Evolutionary conservation across 2,329 filamentous ascomycete genomes (phyloP), one percentile per base, ranked within the genome.

Genomic region (Zarea fungicola): DNA sequence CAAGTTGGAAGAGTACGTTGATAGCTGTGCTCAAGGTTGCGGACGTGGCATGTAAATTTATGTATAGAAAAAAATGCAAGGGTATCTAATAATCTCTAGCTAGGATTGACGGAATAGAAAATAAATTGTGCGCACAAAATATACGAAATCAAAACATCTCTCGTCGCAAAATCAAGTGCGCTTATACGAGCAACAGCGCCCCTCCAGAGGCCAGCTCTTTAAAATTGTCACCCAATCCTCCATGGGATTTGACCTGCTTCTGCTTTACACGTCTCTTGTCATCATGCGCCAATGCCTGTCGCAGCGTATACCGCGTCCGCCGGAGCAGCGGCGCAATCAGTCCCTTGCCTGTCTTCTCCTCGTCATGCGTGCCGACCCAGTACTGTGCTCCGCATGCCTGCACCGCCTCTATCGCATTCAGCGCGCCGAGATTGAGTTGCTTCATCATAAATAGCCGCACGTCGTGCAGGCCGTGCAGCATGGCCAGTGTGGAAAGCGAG

Each of bases 341-440:
- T 0, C 81, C 81, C 1, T 72, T 72, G 1, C 79, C 81, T 46
- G 63, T 73, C 62, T 85, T 85, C 5, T 77, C 66, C 61, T 85
- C 82, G 54, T 84, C 81, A 55, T 86, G 82, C 22, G 83, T 85
- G 0, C 74, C 75, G 16, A 85, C 64, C 83, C 82, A 86, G 56
- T 85, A 85, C 54, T 69, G 75, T 0, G 80, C 77, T 2, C 70
- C 66, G 25, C 78, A 62, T 5, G 74, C 62, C 14, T 70, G 63
- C 50, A 80, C 80, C 3, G 78, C 77, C 50, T 75, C 68, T 14
- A 84, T 62, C 0, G 78, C 83, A 56, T 85, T 85, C 51, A 77
- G 68, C 0, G 75, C 82, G 2, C 83, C 83, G 14, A 85, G 72
- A 53, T 85, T 86, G 28, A 84, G 65, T 60, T 84, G 81, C 58